Evolutionary conservation across 768 basidiomycete genomes (phyloP), one percentile per base, ranked within the genome.

Genomic region (Galerina sulciceps): DNA sequence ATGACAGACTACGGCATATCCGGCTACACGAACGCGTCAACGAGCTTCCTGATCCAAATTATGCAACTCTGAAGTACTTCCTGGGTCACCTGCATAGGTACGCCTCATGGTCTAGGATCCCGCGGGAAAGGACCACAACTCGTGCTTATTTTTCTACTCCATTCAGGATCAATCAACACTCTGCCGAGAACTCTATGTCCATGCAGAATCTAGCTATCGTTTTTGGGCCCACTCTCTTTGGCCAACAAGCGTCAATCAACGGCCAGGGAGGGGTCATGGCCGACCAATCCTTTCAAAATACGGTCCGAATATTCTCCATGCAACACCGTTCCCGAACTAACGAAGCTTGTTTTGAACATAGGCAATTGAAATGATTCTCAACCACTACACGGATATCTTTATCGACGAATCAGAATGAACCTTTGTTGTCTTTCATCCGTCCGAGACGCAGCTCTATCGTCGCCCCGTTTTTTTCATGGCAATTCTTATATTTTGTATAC

Each of bases 21-120:
- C 87, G 96, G 49, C 77, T 99, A 52, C 97, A 99, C 68, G 97
- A 99, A 70, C 88, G 95, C 45, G 95, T 99, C 45, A 99, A 99
- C 67, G 96, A 98, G 64, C 82, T 99, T 53, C 96, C 97, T 11
- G 97, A 99, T 75, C 85, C 97, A n/a, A 98, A 99, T 73, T 99
- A 99, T 68, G 93, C 97, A 1, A 96, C 96, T 1, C 80, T 99
- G 50, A 98, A 99, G 71, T 97, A 84, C 73, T 91, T 99, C 73
- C 81, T 99, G 80, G 94, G 93, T 11, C 97, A 99, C 76, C 78
- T 99, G 60, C 83, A 98, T 75, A 87, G 84, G 96, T 96, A 64
- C 56, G 85, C 73, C 31, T 54, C 37, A 43, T 50, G 20, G 41
- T 58, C 17, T 44, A 34, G 34, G 22, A 14, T 45, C 37, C 43